Evolutionary conservation across 2,329 filamentous ascomycete species (phyloP), one percentile per base, ranked within the genome.

Genomic region (Aspergillus phoenicis): DNA sequence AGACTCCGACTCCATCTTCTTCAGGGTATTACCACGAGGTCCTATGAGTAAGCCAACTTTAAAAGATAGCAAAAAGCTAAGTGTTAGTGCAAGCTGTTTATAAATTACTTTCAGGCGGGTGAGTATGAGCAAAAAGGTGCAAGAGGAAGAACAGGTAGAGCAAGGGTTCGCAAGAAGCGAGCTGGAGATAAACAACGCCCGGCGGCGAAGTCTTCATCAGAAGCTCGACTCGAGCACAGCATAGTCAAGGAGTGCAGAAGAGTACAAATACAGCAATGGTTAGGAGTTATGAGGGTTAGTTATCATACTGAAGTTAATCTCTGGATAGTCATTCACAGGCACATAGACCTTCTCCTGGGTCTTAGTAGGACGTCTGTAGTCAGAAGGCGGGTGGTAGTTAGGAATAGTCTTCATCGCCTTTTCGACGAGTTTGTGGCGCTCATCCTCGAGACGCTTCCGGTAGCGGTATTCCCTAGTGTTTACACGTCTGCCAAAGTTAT

Each of bases 271-370:
- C 72, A 76, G 68, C 72, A 77, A 81, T 78, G 75, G 80, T 90
- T 89, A 90, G 88, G 86, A 85, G 88, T 91, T 89, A 89, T n/a
- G 88, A 93, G 92, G 93, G 92, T 97, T 97, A 97, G 93, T 89
- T 93, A 95, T 94, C 94, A 94, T 97, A 99, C 95, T 99, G 92
- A 99, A 99, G 90, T 99, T 99, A 89, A 99, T 98, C 82, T 99
- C 95, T 85, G 95, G 95, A 80, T 99, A 99, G 82, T 99, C 95
- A 87, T 99, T 99, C 84, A 99, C 95, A 78, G 95, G 95, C 80
- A 99, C 95, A 79, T 99, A 99, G 90, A 99, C 96, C 86, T 99
- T 99, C 86, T 99, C 95, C 82, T 99, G 95, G 77, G 95, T 99
- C 90, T 99, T 99, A 78, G 94, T 98, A 65, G 95, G 95, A 73